Conservation (phyloP, 2,329 filamentous ascomycete genomes). For the Calonectria pteridis region DNA sequence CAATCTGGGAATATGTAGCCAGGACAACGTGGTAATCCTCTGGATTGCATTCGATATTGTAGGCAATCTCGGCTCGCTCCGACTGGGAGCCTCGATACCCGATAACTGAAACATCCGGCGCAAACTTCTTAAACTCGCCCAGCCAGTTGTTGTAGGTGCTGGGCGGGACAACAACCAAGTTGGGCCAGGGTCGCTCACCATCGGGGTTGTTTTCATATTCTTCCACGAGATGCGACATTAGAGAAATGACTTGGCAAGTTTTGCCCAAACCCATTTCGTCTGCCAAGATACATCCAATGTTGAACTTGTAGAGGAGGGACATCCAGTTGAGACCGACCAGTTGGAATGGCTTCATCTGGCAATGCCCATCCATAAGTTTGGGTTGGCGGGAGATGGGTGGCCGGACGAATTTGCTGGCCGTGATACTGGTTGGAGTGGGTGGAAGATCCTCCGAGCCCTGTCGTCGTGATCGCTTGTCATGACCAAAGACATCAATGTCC, state of each 20-base stretch:
- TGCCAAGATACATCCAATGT: constrained; percentile 89
- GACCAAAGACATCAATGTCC: constrained; percentile 63
- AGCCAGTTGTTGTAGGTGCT: constrained; percentile 98
- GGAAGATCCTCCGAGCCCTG: constrained; percentile 52
- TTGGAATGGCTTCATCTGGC: constrained; percentile 92
- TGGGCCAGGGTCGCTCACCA: constrained; percentile 68
- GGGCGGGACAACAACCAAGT: constrained; percentile 90
- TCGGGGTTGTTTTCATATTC: constrained; percentile 57
- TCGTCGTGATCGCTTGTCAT: constrained; percentile 49
- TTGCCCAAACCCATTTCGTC: constrained; percentile 99
- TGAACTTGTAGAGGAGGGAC: constrained; percentile 81
- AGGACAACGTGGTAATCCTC: constrained; percentile 74
- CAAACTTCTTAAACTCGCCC: constrained; percentile 89
- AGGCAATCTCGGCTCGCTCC: constrained; percentile 76
- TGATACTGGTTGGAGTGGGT: constrained; percentile 57
- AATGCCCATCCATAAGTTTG: constrained; percentile 78
- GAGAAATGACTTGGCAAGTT: constrained; percentile 95
- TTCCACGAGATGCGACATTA: constrained; percentile 86
- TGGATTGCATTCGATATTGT: constrained; percentile 73
- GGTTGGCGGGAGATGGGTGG: constrained; percentile 74
- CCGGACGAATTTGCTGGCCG: constrained; percentile 49
- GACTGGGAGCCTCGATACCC: constrained; percentile 75
- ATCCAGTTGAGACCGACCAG: constrained; percentile 97
- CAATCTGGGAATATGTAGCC: constrained; percentile 72
- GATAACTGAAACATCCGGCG: constrained; percentile 80